Percentiles rank a stretch among this genome's conserved stretches.
These are phyloP conservation scores for Magnaporthiopsis incrustans DNA, from an alignment of 2,329 filamentous ascomycete genomes.

Conservation along the genomic window DNA sequence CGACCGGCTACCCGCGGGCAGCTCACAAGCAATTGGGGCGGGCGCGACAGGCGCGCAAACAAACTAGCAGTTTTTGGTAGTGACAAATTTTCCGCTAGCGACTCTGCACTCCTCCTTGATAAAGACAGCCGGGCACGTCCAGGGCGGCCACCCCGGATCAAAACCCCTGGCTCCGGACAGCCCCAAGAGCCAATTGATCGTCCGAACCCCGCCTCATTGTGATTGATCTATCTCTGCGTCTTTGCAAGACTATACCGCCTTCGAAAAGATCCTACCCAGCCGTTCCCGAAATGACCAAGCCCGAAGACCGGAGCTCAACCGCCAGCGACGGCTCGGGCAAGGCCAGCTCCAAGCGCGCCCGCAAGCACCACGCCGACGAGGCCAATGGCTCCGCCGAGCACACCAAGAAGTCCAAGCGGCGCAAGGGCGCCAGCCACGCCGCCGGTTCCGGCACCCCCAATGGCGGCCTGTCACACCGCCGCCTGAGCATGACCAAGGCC, in stretches of 20 bases:
- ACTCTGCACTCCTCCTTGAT: background rate
- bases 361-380: conserved; percentile 4
- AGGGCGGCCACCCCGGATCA: background rate
- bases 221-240: no score
- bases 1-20: no score
- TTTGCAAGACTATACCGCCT: no score
- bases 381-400: conserved; percentile 17
- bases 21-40: background rate
- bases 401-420: conserved; percentile 25
- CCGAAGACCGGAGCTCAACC: conserved; percentile 6
- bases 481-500: conserved; percentile 46
- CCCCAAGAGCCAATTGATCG: background rate
- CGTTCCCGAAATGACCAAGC: conserved; percentile 1
- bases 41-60: background rate
- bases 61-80: background rate
- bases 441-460: conserved; percentile 3
- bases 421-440: conserved; percentile 12
- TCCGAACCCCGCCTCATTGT: background rate
- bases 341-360: conserved; percentile 1
- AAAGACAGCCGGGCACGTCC: background rate
- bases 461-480: conserved; percentile 1
- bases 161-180: background rate
- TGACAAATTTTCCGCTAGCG: background rate
- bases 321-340: conserved; percentile 7
- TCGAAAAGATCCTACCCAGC: no score